Percentiles rank a stretch among this genome's conserved stretches.
These are phyloP conservation scores for Cyclocybe cylindracea DNA, from an alignment of 768 basidiomycete species.

Conservation along the genomic window DNA sequence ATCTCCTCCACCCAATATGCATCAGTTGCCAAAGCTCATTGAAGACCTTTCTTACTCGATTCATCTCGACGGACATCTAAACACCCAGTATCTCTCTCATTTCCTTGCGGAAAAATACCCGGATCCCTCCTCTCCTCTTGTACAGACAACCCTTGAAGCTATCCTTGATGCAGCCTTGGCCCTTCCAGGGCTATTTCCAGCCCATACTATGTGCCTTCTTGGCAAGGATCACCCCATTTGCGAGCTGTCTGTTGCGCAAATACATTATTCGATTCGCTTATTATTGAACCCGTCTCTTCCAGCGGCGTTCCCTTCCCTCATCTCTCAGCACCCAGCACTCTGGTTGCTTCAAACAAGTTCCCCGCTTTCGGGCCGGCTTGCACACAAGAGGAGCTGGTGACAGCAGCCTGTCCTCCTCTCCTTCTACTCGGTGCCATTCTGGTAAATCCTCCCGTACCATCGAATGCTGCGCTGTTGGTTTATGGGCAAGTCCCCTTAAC, in stretches of 20 bases:
- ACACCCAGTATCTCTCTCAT: constrained; percentile 21
- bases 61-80: constrained; percentile 26
- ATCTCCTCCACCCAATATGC: constrained; percentile 9
- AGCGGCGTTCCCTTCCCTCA: constrained; percentile 26
- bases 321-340: constrained; percentile 17
- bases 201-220: constrained; percentile 21
- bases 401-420: constrained; percentile 29
- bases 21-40: constrained; percentile 25
- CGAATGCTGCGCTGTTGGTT: constrained; percentile 25
- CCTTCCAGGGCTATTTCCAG: constrained; percentile 27
- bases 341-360: constrained; percentile 30
- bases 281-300: constrained; percentile 20
- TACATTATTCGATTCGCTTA: constrained; percentile 23
- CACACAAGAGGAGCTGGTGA: constrained; percentile 34
- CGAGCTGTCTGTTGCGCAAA: constrained; percentile 19
- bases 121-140: constrained; percentile 5
- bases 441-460: constrained; percentile 27
- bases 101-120: constrained; percentile 18
- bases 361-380: constrained; percentile 33
- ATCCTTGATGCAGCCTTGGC: constrained; percentile 27
- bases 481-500: constrained; percentile 19
- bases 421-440: constrained; percentile 29
- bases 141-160: constrained; percentile 14
- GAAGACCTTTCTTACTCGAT: constrained; percentile 32
- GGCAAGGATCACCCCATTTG: constrained; percentile 12